Evolutionary conservation across 225 moss, liverwort and hornwort genomes (phyloP).

Genomic region (Marchantia polymorpha): DNA sequence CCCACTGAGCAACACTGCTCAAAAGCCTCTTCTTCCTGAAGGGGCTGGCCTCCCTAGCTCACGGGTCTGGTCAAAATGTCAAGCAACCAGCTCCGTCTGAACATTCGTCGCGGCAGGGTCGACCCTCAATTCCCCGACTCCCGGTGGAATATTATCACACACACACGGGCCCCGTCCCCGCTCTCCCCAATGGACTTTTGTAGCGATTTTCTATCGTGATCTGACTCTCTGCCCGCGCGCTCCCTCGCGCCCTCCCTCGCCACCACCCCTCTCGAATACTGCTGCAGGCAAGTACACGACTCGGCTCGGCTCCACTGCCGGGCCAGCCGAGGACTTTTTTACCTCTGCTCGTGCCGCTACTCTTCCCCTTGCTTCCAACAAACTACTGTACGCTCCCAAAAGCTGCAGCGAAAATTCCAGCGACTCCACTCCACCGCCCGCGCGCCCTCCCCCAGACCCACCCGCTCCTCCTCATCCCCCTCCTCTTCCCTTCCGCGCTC

Average conservation of each 20-base stretch:
- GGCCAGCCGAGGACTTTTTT: not conserved
- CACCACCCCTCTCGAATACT: not conserved
- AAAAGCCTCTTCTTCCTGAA: not conserved
- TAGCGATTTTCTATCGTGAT: not conserved
- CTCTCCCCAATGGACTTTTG: not conserved
- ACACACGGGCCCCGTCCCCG: too few species aligned
- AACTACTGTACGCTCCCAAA: not conserved
- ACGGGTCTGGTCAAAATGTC: not conserved
- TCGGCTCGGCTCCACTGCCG: not conserved
- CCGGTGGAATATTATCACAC: not conserved
- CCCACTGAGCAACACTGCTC: not conserved
- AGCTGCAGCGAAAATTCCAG: not conserved
- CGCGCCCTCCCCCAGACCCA: not conserved
- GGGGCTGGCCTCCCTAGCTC: not conserved
- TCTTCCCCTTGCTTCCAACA: not conserved
- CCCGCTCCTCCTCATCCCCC: not conserved
- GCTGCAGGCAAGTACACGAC: not conserved
- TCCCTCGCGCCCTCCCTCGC: not conserved
- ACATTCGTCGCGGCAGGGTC: not conserved
- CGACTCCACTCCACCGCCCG: not conserved
- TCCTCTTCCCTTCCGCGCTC: not conserved
- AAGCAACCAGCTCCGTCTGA: too few species aligned
- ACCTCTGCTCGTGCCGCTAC: not conserved
- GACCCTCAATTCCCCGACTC: constrained; percentile 3
- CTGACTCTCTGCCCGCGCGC: not conserved